A percentile compares a stretch with the other conserved stretches of the same genome.
These are phyloP conservation scores for Chaetomidium leptoderma DNA, from an alignment of 495 filamentous ascomycete genomes.

Conservation along the genomic window DNA sequence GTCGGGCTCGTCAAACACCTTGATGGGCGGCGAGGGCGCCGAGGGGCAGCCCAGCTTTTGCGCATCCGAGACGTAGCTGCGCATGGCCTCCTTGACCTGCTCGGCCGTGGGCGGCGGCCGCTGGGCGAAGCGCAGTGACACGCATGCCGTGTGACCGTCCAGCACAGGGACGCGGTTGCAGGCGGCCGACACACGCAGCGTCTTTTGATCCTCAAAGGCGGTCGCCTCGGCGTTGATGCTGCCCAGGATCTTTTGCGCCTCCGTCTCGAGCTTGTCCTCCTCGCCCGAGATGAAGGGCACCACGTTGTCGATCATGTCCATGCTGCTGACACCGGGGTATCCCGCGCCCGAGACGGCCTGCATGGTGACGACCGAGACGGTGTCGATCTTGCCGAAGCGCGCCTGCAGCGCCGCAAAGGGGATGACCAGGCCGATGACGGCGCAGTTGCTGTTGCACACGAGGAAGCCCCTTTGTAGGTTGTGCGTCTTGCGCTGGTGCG, in stretches of 20 bases:
- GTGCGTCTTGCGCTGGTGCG: constrained; percentile 64
- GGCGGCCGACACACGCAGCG: constrained; percentile 67
- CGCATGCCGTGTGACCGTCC: constrained; percentile 80
- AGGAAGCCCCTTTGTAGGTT: constrained; percentile 72
- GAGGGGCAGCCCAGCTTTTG: constrained; percentile 71
- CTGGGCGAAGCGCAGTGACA: constrained; percentile 69
- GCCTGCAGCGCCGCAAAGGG: constrained; percentile 80
- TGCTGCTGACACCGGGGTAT: constrained; percentile 79
- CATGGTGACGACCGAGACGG: constrained; percentile 79
- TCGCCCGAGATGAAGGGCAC: constrained; percentile 84
- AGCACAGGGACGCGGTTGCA: constrained; percentile 81
- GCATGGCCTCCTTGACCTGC: constrained; percentile 63
- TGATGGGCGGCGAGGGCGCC: constrained; percentile 66
- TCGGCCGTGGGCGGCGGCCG: constrained; percentile 53
- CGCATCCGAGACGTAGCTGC: constrained; percentile 69
- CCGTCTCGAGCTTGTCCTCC: constrained; percentile 82
- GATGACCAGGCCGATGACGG: constrained; percentile 82
- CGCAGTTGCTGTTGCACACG: constrained; percentile 88
- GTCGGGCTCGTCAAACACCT: constrained; percentile 74
- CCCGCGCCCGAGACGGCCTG: constrained; percentile 83
- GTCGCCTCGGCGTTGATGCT: constrained; percentile 59
- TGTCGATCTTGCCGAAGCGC: constrained; percentile 67
- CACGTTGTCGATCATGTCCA: constrained; percentile 73
- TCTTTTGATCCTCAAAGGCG: constrained; percentile 59
- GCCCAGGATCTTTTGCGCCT: constrained; percentile 82